Conservation (phyloP, 441 rosid species). For the Francoa sonchifolia region DNA sequence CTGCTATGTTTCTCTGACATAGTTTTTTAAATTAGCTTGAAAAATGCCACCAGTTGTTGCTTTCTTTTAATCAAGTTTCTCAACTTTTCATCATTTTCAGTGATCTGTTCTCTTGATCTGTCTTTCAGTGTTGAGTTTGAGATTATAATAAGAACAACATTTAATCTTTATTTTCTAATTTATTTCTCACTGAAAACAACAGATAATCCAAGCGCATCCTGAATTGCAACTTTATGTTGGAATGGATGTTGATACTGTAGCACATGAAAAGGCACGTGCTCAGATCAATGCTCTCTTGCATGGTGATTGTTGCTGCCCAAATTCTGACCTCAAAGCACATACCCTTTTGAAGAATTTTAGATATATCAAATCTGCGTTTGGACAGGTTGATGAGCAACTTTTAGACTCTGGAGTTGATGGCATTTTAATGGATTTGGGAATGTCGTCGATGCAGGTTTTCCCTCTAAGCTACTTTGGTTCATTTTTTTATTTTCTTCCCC, state of each 20-base stretch:
- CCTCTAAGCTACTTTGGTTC: not conserved
- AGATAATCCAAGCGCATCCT: slow-evolving; percentile 65
- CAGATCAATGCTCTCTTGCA: slow-evolving; percentile 29
- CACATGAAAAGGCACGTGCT: slow-evolving; percentile 45
- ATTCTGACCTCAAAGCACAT: slow-evolving; percentile 28
- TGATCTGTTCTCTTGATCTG: not conserved
- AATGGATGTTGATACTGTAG: slow-evolving; percentile 88
- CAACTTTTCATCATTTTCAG: not conserved
- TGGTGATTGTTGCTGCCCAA: slow-evolving; percentile 13
- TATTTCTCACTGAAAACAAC: slow-evolving; percentile 2
- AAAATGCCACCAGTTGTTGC: not conserved
- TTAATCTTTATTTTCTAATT: not conserved
- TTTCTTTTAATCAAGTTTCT: not conserved
- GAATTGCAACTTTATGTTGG: slow-evolving; percentile 57
- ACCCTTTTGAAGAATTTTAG: slow-evolving; percentile 49
- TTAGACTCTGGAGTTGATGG: slow-evolving; percentile 58
- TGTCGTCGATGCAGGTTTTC: slow-evolving; percentile 93
- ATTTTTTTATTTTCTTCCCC: not conserved
- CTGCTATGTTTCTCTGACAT: not conserved
- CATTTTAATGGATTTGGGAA: slow-evolving; percentile 89
- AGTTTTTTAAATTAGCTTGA: not conserved
- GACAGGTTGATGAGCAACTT: slow-evolving; percentile 29
- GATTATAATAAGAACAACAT: not conserved
- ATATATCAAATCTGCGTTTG: slow-evolving; percentile 35
- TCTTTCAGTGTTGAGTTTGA: not conserved